phyloP scores from a whole-genome alignment of 176 grass and related monocot genomes.

The Tuctoria greenei region DNA sequence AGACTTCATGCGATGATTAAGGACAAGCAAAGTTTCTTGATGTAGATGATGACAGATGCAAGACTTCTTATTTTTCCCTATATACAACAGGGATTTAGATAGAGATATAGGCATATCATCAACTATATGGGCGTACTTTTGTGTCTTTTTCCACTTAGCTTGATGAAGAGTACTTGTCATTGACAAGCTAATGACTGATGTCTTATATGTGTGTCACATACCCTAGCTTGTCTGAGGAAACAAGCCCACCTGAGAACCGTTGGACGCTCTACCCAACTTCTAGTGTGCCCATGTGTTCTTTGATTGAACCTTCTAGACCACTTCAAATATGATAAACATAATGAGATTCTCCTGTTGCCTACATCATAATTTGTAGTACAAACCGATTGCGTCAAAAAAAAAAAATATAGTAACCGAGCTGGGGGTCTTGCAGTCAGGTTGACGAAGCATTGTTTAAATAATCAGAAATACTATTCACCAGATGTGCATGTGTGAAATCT shows the following conservation, averaged over 20 bases:
- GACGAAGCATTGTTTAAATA: too few relatives aligned
- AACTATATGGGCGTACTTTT: neutral
- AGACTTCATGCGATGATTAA: too few relatives aligned
- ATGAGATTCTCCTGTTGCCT: neutral
- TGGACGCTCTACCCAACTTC: neutral
- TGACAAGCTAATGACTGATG: neutral
- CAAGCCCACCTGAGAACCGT: conserved; percentile 7
- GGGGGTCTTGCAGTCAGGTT: too few relatives aligned
- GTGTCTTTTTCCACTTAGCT: neutral
- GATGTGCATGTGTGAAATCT: too few relatives aligned
- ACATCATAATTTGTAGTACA: neutral
- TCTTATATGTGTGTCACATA: neutral
- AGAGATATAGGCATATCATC: neutral
- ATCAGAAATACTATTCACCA: too few relatives aligned
- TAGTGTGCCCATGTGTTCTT: neutral
- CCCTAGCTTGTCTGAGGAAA: neutral
- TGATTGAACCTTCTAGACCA: neutral
- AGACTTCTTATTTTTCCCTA: too few relatives aligned
- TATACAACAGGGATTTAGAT: too few relatives aligned
- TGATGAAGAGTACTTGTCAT: neutral
- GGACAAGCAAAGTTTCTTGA: too few relatives aligned
- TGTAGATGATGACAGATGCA: too few relatives aligned
- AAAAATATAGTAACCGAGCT: too few relatives aligned
- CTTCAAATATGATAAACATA: neutral
- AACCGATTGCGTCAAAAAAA: too few relatives aligned